These are phyloP conservation scores for Hyphopichia khmerensis DNA, from an alignment of 1,139 yeast species.

Conservation along the genomic window DNA sequence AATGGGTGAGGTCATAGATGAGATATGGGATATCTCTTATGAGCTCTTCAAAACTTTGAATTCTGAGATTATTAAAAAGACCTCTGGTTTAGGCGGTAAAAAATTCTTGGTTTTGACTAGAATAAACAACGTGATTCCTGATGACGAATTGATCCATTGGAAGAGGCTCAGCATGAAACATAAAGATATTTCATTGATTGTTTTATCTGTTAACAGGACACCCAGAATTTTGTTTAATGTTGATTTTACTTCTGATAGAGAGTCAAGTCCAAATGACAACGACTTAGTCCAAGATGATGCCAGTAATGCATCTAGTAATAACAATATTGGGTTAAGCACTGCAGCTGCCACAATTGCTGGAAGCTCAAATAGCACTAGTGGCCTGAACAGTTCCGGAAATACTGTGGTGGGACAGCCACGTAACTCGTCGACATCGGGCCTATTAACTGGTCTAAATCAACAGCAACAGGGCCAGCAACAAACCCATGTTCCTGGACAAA, in stretches of 20 bases:
- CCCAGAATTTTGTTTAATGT: conserved; percentile 53
- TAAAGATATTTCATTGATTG: conserved; percentile 65
- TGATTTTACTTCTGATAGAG: background rate
- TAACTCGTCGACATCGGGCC: background rate
- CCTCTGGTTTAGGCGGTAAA: conserved; percentile 47
- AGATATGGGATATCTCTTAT: conserved; percentile 37
- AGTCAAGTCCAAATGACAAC: background rate
- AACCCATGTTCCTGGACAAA: background rate
- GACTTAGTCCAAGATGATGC: background rate
- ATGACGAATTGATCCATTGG: conserved; percentile 78
- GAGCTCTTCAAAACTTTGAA: conserved; percentile 37
- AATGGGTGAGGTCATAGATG: conserved; percentile 37
- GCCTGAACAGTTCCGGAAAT: conserved; percentile 1
- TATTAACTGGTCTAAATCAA: background rate
- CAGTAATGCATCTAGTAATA: conserved; percentile 1
- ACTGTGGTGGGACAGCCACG: conserved; percentile 1
- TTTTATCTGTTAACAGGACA: conserved; percentile 66
- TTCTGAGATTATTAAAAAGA: conserved; percentile 31
- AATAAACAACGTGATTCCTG: conserved; percentile 70
- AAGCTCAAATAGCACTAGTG: background rate
- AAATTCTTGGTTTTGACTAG: conserved; percentile 68
- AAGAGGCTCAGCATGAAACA: conserved; percentile 60
- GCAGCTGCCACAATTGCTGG: conserved; percentile 3
- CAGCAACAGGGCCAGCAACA: background rate
- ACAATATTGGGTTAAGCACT: conserved; percentile 1